Conservation (phyloP, 495 filamentous ascomycete species). For the Penicillium cosmopolitanum region DNA sequence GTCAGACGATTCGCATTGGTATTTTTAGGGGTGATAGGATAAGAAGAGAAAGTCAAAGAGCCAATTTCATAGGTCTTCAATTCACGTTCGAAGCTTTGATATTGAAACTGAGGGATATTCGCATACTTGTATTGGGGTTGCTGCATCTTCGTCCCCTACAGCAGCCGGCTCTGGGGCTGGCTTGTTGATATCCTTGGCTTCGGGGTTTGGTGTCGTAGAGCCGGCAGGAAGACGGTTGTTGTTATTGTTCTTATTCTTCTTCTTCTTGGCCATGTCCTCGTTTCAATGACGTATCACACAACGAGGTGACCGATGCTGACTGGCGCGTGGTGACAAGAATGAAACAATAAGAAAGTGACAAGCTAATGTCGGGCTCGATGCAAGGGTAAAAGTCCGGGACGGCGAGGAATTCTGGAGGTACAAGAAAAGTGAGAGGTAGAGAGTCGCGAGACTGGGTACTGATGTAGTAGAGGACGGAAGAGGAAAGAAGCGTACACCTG, state of each 20-base stretch:
- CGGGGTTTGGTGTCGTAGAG: conserved; percentile 30
- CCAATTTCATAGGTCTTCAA: conserved; percentile 47
- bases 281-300: conserved; percentile 40
- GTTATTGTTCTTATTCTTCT: conserved; percentile 40
- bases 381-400: conserved; percentile 26
- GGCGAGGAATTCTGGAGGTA: conserved; percentile 20
- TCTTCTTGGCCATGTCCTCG: conserved; percentile 42
- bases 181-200: conserved; percentile 24
- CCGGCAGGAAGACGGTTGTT: conserved; percentile 38
- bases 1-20: conserved; percentile 41
- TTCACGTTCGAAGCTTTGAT: conserved; percentile 41
- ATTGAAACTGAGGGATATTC: conserved; percentile 42
- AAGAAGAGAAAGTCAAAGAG: conserved; percentile 38
- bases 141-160: conserved; percentile 40
- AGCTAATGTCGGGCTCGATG: conserved; percentile 33
- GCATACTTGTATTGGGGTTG: conserved; percentile 46
- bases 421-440: conserved; percentile 33
- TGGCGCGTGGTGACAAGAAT: conserved; percentile 33
- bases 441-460: conserved; percentile 32
- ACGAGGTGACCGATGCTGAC: conserved; percentile 26
- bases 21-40: conserved; percentile 35
- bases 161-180: conserved; percentile 33
- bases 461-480: conserved; percentile 39
- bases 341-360: conserved; percentile 40
- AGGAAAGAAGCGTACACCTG: conserved; percentile 36